Base-by-base conservation (phyloP, 2,329 filamentous ascomycete species). In the Scorias spongiosa region DNA sequence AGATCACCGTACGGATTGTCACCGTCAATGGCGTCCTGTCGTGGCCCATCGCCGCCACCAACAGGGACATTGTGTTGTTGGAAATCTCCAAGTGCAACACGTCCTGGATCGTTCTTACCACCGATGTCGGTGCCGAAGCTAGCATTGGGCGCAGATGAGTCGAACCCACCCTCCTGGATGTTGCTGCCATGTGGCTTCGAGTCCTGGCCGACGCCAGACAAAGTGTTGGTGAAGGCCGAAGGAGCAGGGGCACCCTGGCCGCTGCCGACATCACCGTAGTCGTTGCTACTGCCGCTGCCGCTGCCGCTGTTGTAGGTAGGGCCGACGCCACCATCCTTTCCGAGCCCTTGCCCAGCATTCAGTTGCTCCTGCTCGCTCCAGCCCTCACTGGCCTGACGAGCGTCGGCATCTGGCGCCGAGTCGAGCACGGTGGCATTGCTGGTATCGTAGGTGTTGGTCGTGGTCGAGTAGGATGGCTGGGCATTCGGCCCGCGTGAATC, bases 401-500 rank as follows among this genome's bases (percentile, higher is more conserved):
- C 61, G 28, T 64, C 63, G 12, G 68, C 66, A 30, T 68, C 63
- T 5, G 61, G 51, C 2, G 71, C 69, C 0, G 75, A 62, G 2
- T 66, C 62, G 7, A 80, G 66, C 8, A 59, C 65, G 9, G 58
- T 69, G 3, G 76, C 71, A 41, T 63, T 66, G 5, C 70, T 74
- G 2, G 67, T 74, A 60, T 76, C 66, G 46, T 67, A 73, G 50
- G 64, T 79, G 59, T 71, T 72, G 42, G 74, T 66, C 15, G 70
- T 79, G 29, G 69, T 75, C 40, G 69, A 67, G n/a, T 54, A 51
- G 37, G 72, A 72, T 8, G 66, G 63, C 41, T 77, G 71, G 11
- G 63, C 58, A 29, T 66, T 64, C 5, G 68, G 67, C 36, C 69
- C 66, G 14, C 70, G 68, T 48, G 71, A 66, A 18, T 69, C 66